A percentile compares a stretch with the other conserved stretches of the same genome.
phyloP scores from a whole-genome alignment of 495 filamentous ascomycete species.

The Annulohypoxylon stygium region DNA sequence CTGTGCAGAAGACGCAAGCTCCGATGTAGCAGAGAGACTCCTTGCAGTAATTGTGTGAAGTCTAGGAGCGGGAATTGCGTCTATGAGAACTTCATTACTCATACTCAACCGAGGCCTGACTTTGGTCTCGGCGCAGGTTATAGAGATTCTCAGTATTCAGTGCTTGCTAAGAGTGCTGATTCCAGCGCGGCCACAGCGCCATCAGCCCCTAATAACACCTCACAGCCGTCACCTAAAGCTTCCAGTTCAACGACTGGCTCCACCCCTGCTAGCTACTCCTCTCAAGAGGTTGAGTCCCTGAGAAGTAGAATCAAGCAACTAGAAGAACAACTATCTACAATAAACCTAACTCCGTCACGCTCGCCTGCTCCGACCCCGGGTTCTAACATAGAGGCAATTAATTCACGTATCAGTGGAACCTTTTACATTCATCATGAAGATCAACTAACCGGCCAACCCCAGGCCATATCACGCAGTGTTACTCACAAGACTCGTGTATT shows the following conservation, averaged over 20 bases:
- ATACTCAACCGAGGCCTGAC: constrained; percentile 25
- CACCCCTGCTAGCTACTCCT: constrained; percentile 51
- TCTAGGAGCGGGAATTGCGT: constrained; percentile 61
- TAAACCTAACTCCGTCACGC: constrained; percentile 8
- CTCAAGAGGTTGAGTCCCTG: constrained; percentile 55
- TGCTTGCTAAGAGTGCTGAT: neutral
- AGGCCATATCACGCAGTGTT: constrained; percentile 55
- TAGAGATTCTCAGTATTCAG: constrained; percentile 16
- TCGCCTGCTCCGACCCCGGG: constrained; percentile 35
- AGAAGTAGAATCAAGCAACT: constrained; percentile 58
- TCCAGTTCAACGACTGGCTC: constrained; percentile 48
- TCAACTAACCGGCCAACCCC: constrained; percentile 35
- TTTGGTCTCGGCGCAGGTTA: constrained; percentile 3
- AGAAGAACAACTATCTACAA: constrained; percentile 60
- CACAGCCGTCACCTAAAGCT: constrained; percentile 26
- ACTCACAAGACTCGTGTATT: constrained; percentile 68
- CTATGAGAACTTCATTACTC: constrained; percentile 47
- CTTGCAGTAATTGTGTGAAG: constrained; percentile 66
- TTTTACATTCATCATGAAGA: constrained; percentile 43
- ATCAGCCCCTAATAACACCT: constrained; percentile 24
- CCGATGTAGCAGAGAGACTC: constrained; percentile 62
- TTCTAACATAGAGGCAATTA: constrained; percentile 47
- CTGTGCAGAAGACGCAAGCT: constrained; percentile 65
- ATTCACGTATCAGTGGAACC: constrained; percentile 34
- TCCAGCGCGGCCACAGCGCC: neutral